Conservation (phyloP, 2,329 filamentous ascomycete genomes). For the Basipetospora chlamydospora region DNA sequence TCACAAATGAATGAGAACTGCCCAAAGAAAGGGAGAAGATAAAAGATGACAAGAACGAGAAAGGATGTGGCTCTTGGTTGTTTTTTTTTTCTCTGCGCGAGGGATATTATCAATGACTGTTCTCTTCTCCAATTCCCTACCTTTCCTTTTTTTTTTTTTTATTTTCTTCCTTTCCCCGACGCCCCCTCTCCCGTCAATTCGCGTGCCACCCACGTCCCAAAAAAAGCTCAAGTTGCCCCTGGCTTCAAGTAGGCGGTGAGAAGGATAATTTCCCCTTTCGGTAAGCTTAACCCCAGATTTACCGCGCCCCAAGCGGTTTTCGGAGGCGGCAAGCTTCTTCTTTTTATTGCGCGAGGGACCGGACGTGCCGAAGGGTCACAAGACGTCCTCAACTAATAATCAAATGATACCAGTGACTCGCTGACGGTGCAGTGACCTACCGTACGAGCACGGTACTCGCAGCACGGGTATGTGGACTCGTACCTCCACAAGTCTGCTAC, state of each 20-base stretch:
- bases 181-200: too few relatives aligned
- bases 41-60: neutral
- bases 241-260: conserved; percentile 4
- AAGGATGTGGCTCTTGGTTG: neutral
- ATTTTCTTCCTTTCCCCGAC: neutral
- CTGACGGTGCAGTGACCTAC: too few relatives aligned
- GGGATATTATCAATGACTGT: too few relatives aligned
- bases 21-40: neutral
- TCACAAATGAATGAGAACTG: neutral
- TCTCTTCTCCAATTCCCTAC: too few relatives aligned
- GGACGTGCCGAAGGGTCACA: too few relatives aligned
- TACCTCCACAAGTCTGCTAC: too few relatives aligned
- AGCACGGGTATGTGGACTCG: too few relatives aligned
- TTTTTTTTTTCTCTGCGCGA: too few relatives aligned
- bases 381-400: too few relatives aligned
- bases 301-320: conserved; percentile 1
- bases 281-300: conserved; percentile 5
- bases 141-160: neutral
- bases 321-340: conserved; percentile 1
- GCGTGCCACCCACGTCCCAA: neutral
- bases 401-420: too few relatives aligned
- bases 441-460: too few relatives aligned
- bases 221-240: conserved; percentile 6
- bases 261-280: neutral
- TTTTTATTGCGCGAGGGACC: too few relatives aligned